Conservation (phyloP, 2,329 filamentous ascomycete genomes). For the Stachybotrys elegans region DNA sequence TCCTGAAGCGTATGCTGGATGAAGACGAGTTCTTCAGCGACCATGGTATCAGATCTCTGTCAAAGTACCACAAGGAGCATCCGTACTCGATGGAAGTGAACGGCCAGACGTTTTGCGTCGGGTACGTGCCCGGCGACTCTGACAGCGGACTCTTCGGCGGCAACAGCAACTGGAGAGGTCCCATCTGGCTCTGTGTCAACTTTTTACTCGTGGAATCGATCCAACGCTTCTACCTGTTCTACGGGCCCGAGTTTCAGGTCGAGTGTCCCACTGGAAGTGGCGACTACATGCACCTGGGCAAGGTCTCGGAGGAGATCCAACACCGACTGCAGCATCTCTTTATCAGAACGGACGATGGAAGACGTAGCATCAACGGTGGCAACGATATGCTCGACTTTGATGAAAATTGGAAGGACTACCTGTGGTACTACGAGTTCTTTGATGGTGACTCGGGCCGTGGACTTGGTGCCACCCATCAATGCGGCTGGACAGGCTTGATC, state of each 20-base stretch:
- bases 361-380: constrained; percentile 81
- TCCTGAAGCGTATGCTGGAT: constrained; percentile 86
- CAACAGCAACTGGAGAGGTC: constrained; percentile 96
- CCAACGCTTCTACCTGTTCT: constrained; percentile 95
- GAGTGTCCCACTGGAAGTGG: constrained; percentile 93
- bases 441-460: constrained; percentile 88
- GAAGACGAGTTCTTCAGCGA: constrained; percentile 89
- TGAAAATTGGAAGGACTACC: constrained; percentile 74
- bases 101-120: constrained; percentile 79
- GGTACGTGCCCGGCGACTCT: constrained; percentile 91
- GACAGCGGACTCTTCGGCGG: constrained; percentile 93
- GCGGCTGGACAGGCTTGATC: constrained; percentile 92
- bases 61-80: constrained; percentile 83
- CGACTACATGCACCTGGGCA: constrained; percentile 91
- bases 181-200: constrained; percentile 95
- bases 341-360: constrained; percentile 75
- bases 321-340: constrained; percentile 92
- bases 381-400: constrained; percentile 87
- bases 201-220: constrained; percentile 90
- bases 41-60: constrained; percentile 86
- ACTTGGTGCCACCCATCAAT: constrained; percentile 88
- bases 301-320: constrained; percentile 91
- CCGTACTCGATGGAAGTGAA: constrained; percentile 96
- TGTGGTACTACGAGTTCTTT: constrained; percentile 98
- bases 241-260: constrained; percentile 80